phyloP scores from a whole-genome alignment of 305 asterid species.

The Fraxinus nigra region DNA sequence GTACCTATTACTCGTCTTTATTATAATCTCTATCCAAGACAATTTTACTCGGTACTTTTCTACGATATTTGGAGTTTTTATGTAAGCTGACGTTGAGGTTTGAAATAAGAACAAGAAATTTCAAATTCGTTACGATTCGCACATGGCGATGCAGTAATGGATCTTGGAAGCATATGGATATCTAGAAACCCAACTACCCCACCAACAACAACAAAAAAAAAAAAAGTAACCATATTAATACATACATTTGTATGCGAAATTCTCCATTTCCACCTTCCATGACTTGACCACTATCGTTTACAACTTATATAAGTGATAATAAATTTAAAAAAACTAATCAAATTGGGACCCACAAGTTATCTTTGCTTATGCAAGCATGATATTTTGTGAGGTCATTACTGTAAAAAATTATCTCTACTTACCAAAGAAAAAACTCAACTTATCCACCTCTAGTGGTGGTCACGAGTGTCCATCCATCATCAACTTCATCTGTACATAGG shows the following conservation, averaged over 20 bases:
- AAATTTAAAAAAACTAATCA: not conserved
- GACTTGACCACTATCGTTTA: constrained; percentile 10
- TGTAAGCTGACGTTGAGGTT: not conserved
- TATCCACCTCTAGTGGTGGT: not conserved
- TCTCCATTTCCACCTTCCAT: constrained; percentile 15
- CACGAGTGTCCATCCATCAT: constrained; percentile 2
- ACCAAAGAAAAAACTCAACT: not conserved
- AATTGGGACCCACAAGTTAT: not conserved
- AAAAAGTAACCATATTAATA: not conserved
- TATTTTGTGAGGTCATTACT: not conserved
- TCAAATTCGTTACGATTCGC: not conserved
- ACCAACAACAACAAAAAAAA: not conserved
- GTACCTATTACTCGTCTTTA: not conserved
- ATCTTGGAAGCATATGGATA: not conserved
- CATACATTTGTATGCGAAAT: not conserved
- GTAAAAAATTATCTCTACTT: not conserved
- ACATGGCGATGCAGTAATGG: not conserved
- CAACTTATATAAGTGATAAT: not conserved
- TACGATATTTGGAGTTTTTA: no score
- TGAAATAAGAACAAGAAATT: not conserved
- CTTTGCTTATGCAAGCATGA: constrained; percentile 17
- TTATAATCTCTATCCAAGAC: no score
- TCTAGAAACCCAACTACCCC: not conserved
- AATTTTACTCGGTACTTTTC: no score
- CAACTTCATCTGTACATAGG: constrained; percentile 13